These are phyloP conservation scores for Boechera stricta DNA, from an alignment of 345 rosid genomes.

Conservation along the genomic window DNA sequence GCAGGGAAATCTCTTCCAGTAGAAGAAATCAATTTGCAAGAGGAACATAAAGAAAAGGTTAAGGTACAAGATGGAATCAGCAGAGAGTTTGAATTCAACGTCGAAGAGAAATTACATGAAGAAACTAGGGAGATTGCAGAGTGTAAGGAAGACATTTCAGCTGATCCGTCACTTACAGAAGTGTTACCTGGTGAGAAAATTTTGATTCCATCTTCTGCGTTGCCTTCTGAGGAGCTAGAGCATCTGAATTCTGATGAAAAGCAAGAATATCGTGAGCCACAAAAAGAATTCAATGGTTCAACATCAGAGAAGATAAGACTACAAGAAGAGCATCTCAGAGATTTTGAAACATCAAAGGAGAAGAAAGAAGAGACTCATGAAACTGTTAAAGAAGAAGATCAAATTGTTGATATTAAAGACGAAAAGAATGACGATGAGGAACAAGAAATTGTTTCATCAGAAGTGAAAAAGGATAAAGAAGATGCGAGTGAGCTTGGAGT, in stretches of 20 bases:
- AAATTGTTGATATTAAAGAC: constrained; percentile 27
- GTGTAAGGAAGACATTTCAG: constrained; percentile 34
- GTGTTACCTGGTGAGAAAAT: constrained; percentile 42
- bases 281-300: constrained; percentile 11
- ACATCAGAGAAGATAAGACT: constrained; percentile 11
- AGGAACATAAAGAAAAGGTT: constrained; percentile 25
- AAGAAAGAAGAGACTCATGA: constrained; percentile 40
- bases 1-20: background rate
- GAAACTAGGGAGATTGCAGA: constrained; percentile 34
- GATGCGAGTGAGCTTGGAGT: constrained; percentile 5
- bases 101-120: constrained; percentile 22
- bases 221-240: constrained; percentile 33
- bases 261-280: constrained; percentile 23
- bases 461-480: constrained; percentile 26
- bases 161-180: constrained; percentile 31
- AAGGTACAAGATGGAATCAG: constrained; percentile 7
- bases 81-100: constrained; percentile 16
- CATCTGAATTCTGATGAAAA: constrained; percentile 25
- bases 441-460: constrained; percentile 19
- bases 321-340: constrained; percentile 20
- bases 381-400: constrained; percentile 17
- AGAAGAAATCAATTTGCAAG: constrained; percentile 20
- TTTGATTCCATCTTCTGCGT: constrained; percentile 25
- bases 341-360: background rate
- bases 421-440: constrained; percentile 36